phyloP scores from a whole-genome alignment of 2,329 filamentous ascomycete species.

The Penicillium freii region DNA sequence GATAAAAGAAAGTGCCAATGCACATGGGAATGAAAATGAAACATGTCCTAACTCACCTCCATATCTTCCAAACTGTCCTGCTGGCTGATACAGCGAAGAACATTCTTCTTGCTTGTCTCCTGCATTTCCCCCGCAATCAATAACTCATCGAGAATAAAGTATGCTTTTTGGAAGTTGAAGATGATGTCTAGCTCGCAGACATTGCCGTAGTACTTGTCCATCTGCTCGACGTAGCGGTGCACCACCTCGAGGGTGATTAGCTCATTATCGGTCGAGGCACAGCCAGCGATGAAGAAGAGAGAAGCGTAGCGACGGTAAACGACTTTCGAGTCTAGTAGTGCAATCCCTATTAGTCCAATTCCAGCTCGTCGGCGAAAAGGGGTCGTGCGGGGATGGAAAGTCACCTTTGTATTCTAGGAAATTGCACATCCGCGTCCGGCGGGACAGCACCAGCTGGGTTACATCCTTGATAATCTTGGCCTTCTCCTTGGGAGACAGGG shows the following conservation, averaged over 20 bases:
- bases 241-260: slow-evolving; percentile 98
- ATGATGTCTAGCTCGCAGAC: slow-evolving; percentile 99
- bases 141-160: slow-evolving; percentile 97
- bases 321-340: slow-evolving; percentile 80
- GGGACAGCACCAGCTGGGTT: slow-evolving; percentile 90
- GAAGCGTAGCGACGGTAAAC: slow-evolving; percentile 98
- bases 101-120: slow-evolving; percentile 99
- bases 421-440: slow-evolving; percentile 98
- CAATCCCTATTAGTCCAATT: background rate
- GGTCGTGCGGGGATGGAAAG: slow-evolving; percentile 10
- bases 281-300: slow-evolving; percentile 98
- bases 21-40: background rate
- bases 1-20: background rate
- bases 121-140: slow-evolving; percentile 94
- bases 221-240: slow-evolving; percentile 98
- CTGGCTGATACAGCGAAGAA: slow-evolving; percentile 90
- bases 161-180: slow-evolving; percentile 99
- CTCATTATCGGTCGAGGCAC: slow-evolving; percentile 96
- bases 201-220: slow-evolving; percentile 99
- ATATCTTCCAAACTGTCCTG: slow-evolving; percentile 98
- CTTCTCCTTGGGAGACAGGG: slow-evolving; percentile 94
- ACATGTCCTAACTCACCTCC: slow-evolving; percentile 70
- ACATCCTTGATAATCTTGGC: slow-evolving; percentile 99
- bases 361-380: background rate
- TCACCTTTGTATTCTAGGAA: slow-evolving; percentile 98